These are phyloP conservation scores for Trichoderma simmonsii DNA, from an alignment of 2,329 filamentous ascomycete genomes.

Conservation along the genomic window DNA sequence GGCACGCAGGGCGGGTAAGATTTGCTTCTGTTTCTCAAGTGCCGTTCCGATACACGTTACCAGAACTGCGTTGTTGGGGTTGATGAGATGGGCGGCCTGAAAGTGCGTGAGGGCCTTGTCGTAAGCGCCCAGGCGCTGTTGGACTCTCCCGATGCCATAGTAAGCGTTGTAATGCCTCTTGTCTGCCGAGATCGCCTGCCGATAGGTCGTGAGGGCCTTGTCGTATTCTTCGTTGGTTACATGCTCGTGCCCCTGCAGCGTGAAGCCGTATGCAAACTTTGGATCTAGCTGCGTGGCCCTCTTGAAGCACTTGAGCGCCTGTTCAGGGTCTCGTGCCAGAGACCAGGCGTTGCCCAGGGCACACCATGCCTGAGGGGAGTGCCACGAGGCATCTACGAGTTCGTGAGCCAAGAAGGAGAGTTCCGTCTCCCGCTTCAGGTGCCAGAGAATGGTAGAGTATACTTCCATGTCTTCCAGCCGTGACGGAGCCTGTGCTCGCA, in stretches of 20 bases:
- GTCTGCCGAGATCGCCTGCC: slow-evolving; percentile 81
- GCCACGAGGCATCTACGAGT: slow-evolving; percentile 78
- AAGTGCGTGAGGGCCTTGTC: slow-evolving; percentile 92
- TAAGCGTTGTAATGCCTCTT: slow-evolving; percentile 96
- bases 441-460: slow-evolving; percentile 99
- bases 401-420: slow-evolving; percentile 90
- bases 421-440: slow-evolving; percentile 87
- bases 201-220: slow-evolving; percentile 84
- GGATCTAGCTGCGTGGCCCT: slow-evolving; percentile 87
- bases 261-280: slow-evolving; percentile 92
- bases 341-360: slow-evolving; percentile 94
- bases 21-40: slow-evolving; percentile 83
- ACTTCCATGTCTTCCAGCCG: slow-evolving; percentile 94
- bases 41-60: slow-evolving; percentile 90
- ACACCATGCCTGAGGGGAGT: slow-evolving; percentile 94
- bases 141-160: slow-evolving; percentile 82
- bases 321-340: slow-evolving; percentile 85
- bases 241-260: slow-evolving; percentile 92
- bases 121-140: slow-evolving; percentile 85
- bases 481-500: slow-evolving; percentile 76
- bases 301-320: slow-evolving; percentile 91
- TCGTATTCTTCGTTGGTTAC: slow-evolving; percentile 96
- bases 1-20: slow-evolving; percentile 71
- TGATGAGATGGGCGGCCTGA: slow-evolving; percentile 81
- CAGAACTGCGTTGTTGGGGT: slow-evolving; percentile 88